phyloP scores from a whole-genome alignment of 352 stramenopile species.

The Phytophthora meadii region DNA sequence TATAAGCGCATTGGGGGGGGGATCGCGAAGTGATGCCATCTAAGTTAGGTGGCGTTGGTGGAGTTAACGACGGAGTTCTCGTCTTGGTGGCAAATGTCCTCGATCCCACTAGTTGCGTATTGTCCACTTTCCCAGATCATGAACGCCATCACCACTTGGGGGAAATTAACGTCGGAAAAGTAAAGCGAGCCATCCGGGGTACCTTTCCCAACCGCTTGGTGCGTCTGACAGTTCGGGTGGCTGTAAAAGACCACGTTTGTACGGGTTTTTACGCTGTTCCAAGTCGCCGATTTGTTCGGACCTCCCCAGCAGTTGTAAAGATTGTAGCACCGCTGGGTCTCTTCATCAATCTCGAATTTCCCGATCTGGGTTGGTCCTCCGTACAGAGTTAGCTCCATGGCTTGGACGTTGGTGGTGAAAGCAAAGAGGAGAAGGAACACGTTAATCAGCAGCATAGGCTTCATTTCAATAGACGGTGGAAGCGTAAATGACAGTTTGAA shows the following conservation, averaged over 20 bases:
- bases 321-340: constrained; percentile 14
- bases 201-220: constrained; percentile 13
- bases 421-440: background rate
- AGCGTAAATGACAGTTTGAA: background rate
- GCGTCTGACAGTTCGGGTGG: constrained; percentile 3
- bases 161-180: constrained; percentile 18
- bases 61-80: background rate
- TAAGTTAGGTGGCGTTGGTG: background rate
- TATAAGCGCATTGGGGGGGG: too few relatives aligned
- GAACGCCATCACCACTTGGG: constrained; percentile 6
- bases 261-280: constrained; percentile 10
- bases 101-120: constrained; percentile 12
- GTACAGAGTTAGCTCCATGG: constrained; percentile 13
- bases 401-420: background rate
- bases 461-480: background rate
- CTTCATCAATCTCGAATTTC: constrained; percentile 6
- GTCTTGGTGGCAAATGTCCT: constrained; percentile 6
- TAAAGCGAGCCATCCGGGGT: constrained; percentile 16
- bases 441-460: background rate
- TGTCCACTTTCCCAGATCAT: constrained; percentile 22
- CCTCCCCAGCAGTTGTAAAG: constrained; percentile 3
- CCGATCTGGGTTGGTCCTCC: background rate
- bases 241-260: constrained; percentile 23
- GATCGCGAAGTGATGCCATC: too few relatives aligned
- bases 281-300: constrained; percentile 12